Conservation (phyloP, 371 early-diverging fungal genomes). For the Capniomyces stellatus region DNA sequence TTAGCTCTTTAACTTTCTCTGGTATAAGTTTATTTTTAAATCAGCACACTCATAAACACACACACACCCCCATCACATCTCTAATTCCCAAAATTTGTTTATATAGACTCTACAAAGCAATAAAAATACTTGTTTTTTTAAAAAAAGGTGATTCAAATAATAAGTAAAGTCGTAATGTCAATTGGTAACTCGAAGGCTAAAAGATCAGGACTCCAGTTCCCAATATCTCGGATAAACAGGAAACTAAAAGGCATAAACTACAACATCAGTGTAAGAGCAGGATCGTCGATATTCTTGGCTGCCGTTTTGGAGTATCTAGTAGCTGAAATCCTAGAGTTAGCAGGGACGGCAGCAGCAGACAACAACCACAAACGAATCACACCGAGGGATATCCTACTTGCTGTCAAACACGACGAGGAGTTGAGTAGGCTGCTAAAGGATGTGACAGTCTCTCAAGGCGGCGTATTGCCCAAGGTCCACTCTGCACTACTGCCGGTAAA, state of each 20-base stretch:
- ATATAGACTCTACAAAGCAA: too few species aligned
- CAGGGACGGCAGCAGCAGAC: slow-evolving; percentile 89
- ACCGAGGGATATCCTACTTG: slow-evolving; percentile 25
- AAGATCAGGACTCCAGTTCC: slow-evolving; percentile 37
- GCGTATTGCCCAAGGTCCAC: slow-evolving; percentile 73
- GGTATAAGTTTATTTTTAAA: too few species aligned
- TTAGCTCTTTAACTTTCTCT: too few species aligned
- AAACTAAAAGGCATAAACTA: slow-evolving; percentile 87
- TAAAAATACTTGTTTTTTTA: too few species aligned
- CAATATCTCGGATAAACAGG: slow-evolving; percentile 93
- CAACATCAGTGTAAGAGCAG: slow-evolving; percentile 84
- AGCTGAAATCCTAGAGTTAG: slow-evolving; percentile 92
- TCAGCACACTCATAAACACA: too few species aligned
- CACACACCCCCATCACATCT: too few species aligned
- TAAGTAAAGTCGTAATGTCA: too few species aligned
- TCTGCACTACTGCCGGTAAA: slow-evolving; percentile 23
- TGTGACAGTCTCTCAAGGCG: slow-evolving; percentile 68
- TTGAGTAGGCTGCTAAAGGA: slow-evolving; percentile 84
- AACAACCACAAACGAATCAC: slow-evolving; percentile 92
- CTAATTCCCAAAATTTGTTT: too few species aligned
- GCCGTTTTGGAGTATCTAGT: slow-evolving; percentile 91
- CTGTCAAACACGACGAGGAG: slow-evolving; percentile 93
- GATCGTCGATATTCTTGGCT: slow-evolving; percentile 87
- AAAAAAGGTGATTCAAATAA: too few species aligned
- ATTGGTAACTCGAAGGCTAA: too few species aligned